Evolutionary conservation across 169 alveolate genomes (phyloP).

Genomic region (Eimeria acervulina): DNA sequence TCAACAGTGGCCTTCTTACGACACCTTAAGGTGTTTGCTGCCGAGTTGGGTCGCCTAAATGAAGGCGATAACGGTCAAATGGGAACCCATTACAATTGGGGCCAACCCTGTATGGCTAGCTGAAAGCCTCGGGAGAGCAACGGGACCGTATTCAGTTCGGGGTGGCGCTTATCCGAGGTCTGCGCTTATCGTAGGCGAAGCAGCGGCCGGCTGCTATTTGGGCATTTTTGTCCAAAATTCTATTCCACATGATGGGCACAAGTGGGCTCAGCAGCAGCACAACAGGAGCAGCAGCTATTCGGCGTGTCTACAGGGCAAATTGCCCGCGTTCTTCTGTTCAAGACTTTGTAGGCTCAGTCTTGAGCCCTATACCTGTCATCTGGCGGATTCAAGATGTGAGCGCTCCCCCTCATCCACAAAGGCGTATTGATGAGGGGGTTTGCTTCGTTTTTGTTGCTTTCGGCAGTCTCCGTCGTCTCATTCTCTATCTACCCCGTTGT

Average conservation of each 20-base stretch:
- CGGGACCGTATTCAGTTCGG: not conserved
- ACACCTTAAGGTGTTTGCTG: slow-evolving; percentile 20
- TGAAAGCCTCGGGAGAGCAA: not conserved
- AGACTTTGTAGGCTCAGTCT: slow-evolving; percentile 24
- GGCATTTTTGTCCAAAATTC: not conserved
- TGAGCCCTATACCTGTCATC: slow-evolving; percentile 5
- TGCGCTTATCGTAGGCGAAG: slow-evolving; percentile 44
- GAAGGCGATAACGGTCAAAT: slow-evolving; percentile 40
- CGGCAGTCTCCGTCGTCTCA: slow-evolving; percentile 25
- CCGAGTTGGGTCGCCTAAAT: slow-evolving; percentile 42
- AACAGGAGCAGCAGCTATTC: slow-evolving; percentile 10
- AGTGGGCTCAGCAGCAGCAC: slow-evolving; percentile 41
- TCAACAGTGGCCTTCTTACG: slow-evolving; percentile 66
- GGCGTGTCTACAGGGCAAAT: slow-evolving; percentile 50
- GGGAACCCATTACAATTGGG: slow-evolving; percentile 2
- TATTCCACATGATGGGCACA: not conserved
- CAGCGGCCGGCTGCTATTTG: slow-evolving; percentile 67
- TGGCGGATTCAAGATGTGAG: slow-evolving; percentile 11
- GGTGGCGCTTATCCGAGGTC: not conserved
- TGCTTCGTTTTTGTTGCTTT: slow-evolving; percentile 71
- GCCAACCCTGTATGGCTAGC: slow-evolving; percentile 19
- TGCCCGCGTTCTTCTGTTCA: not conserved
- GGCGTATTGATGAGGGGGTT: slow-evolving; percentile 12
- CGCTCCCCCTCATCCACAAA: slow-evolving; percentile 15
- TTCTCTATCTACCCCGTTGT: slow-evolving; percentile 39